These are phyloP conservation scores for Patellifolia procumbens DNA, from an alignment of 179 eudicot genomes.

Conservation along the genomic window DNA sequence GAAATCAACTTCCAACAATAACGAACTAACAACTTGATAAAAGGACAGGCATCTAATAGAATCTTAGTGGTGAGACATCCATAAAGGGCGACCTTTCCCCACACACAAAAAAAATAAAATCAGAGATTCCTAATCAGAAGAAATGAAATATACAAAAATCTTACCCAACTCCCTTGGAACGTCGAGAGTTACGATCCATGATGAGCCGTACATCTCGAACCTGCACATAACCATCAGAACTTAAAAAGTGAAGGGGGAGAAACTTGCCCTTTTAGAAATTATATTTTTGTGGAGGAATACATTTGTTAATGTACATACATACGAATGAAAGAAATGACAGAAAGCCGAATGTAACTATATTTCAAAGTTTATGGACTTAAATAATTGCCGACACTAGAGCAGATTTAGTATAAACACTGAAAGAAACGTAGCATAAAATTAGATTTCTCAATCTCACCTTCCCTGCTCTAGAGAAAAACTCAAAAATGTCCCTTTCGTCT, in stretches of 20 bases:
- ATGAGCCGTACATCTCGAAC: conserved; percentile 93
- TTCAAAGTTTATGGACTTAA: neutral
- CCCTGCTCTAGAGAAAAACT: conserved; percentile 90
- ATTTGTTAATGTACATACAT: too few relatives aligned
- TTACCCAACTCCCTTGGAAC: conserved; percentile 83
- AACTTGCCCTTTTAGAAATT: too few relatives aligned
- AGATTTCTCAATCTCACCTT: conserved; percentile 63
- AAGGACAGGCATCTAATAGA: too few relatives aligned
- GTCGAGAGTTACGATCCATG: conserved; percentile 86
- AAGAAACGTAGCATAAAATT: neutral
- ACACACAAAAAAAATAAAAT: neutral
- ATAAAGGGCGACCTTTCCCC: neutral
- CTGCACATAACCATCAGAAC: conserved; percentile 34
- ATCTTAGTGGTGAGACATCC: neutral
- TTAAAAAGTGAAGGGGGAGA: neutral
- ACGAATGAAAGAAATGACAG: neutral
- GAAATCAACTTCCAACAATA: neutral
- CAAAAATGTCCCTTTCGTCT: conserved; percentile 83
- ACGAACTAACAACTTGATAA: neutral
- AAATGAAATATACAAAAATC: neutral
- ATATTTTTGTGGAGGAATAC: too few relatives aligned
- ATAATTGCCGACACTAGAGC: neutral
- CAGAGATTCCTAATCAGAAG: neutral
- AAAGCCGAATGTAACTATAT: neutral
- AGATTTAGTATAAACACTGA: neutral